A percentile compares a stretch with the other conserved stretches of the same genome.
Conservation (phyloP, 352 stramenopile genomes). For the Phytophthora europaea region DNA sequence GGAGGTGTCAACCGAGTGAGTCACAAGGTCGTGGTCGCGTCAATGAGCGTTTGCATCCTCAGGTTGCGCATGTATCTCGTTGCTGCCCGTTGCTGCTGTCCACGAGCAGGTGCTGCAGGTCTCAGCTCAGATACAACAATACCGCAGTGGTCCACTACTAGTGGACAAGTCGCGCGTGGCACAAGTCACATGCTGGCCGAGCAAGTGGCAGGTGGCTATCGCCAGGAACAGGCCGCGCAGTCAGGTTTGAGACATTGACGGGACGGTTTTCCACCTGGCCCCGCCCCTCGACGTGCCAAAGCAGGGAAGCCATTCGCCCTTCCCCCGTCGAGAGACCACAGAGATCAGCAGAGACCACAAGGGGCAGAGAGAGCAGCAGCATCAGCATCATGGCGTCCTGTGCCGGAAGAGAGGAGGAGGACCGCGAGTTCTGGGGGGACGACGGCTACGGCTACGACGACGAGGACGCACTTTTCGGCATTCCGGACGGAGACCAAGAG, state of each 20-base stretch:
- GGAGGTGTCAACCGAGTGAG: background rate
- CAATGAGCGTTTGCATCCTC: conserved; percentile 6
- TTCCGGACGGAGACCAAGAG: conserved; percentile 21
- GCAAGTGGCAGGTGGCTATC: conserved; percentile 7
- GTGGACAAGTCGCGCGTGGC: conserved; percentile 1
- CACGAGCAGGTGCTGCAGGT: conserved; percentile 9
- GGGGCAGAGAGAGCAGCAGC: background rate
- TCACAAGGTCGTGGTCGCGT: conserved; percentile 12
- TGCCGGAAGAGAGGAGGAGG: conserved; percentile 27
- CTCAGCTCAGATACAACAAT: background rate
- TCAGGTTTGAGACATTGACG: conserved; percentile 30
- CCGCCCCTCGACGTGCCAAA: conserved; percentile 10
- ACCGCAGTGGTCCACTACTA: too few species aligned
- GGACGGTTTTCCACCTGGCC: conserved; percentile 28
- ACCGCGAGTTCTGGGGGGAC: conserved; percentile 9
- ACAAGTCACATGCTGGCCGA: background rate
- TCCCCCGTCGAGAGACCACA: conserved; percentile 12
- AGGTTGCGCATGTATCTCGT: conserved; percentile 10
- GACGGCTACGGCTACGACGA: conserved; percentile 36
- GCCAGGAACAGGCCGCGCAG: conserved; percentile 35
- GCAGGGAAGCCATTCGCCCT: conserved; percentile 29
- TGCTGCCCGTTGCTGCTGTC: background rate
- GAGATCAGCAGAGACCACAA: background rate
- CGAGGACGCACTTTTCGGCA: conserved; percentile 35
- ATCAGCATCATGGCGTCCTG: conserved; percentile 39